Percentiles rank a stretch among this genome's conserved stretches.
Conservation (phyloP, 2,329 filamentous ascomycete genomes). For the Fusarium sp. region DNA sequence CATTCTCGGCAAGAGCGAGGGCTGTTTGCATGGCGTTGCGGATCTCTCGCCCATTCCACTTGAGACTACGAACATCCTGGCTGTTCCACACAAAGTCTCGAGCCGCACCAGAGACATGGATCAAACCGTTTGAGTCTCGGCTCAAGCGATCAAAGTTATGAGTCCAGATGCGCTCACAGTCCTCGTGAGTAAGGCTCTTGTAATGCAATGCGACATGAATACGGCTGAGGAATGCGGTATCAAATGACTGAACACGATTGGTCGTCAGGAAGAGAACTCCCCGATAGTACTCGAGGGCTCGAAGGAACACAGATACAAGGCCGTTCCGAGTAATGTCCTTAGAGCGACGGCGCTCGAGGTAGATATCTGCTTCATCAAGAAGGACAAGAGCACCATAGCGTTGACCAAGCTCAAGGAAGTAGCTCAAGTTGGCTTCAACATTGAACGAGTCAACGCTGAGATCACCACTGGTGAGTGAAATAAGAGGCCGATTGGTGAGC, state of each 20-base stretch:
- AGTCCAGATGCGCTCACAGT: slow-evolving; percentile 57
- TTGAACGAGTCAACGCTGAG: slow-evolving; percentile 51
- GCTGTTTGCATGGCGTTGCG: slow-evolving; percentile 57
- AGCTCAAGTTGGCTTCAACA: slow-evolving; percentile 56
- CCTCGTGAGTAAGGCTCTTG: slow-evolving; percentile 50
- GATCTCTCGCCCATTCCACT: slow-evolving; percentile 56
- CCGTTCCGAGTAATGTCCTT: slow-evolving; percentile 57
- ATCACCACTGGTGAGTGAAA: slow-evolving; percentile 61
- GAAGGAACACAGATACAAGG: slow-evolving; percentile 59
- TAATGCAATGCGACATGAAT: slow-evolving; percentile 62
- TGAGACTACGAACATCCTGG: slow-evolving; percentile 49
- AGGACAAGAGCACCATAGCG: slow-evolving; percentile 62
- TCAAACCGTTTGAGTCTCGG: slow-evolving; percentile 50
- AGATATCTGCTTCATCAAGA: slow-evolving; percentile 69
- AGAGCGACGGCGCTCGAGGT: slow-evolving; percentile 61
- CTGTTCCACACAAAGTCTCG: slow-evolving; percentile 52
- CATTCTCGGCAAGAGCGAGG: slow-evolving; percentile 54
- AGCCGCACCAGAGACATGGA: slow-evolving; percentile 51
- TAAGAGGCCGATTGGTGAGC: slow-evolving; percentile 59
- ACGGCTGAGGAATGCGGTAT: slow-evolving; percentile 58
- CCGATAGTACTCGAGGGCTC: slow-evolving; percentile 61
- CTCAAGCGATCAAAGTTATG: slow-evolving; percentile 57
- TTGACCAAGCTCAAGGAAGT: slow-evolving; percentile 59
- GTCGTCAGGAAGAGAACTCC: slow-evolving; percentile 62
- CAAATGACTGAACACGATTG: slow-evolving; percentile 59